These are phyloP conservation scores for Poteriospumella lacustris DNA, from an alignment of 108 stramenopile species.

Conservation along the genomic window DNA sequence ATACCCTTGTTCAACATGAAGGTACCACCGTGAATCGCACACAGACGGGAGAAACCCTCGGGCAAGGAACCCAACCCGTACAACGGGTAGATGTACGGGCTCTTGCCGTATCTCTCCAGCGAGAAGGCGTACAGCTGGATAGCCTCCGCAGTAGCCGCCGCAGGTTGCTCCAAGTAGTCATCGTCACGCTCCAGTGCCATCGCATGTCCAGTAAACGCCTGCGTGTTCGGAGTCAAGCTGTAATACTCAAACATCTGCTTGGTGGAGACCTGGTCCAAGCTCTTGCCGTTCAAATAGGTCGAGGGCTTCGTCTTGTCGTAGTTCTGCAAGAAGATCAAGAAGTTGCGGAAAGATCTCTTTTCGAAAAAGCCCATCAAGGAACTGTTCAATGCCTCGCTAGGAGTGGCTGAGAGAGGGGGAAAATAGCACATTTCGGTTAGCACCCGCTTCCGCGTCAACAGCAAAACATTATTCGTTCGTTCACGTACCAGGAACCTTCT, in stretches of 20 bases:
- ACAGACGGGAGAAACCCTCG: constrained; percentile 95
- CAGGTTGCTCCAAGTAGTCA: constrained; percentile 81
- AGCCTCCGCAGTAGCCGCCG: constrained; percentile 72
- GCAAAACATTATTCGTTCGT: too few relatives aligned
- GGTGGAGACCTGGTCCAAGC: constrained; percentile 72
- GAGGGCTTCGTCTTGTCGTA: constrained; percentile 59
- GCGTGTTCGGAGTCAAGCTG: constrained; percentile 83
- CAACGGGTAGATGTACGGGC: constrained; percentile 96
- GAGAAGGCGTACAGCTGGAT: constrained; percentile 89
- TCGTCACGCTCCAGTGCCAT: constrained; percentile 95
- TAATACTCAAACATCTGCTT: constrained; percentile 83
- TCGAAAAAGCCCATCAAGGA: constrained; percentile 94
- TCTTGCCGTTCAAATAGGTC: constrained; percentile 18
- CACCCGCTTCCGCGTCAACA: too few relatives aligned
- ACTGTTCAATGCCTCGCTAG: constrained; percentile 75
- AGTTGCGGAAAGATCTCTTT: constrained; percentile 94
- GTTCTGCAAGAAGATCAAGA: constrained; percentile 78
- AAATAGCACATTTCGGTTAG: not conserved
- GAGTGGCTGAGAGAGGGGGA: constrained; percentile 70
- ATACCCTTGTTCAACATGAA: constrained; percentile 97
- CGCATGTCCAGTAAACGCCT: constrained; percentile 95
- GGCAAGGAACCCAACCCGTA: constrained; percentile 97
- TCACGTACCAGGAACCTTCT: constrained; percentile 43
- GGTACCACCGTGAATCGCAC: constrained; percentile 96
- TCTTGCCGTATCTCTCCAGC: constrained; percentile 81